Base-by-base conservation (phyloP, 2,329 filamentous ascomycete species). In the Fusarium succisae region DNA sequence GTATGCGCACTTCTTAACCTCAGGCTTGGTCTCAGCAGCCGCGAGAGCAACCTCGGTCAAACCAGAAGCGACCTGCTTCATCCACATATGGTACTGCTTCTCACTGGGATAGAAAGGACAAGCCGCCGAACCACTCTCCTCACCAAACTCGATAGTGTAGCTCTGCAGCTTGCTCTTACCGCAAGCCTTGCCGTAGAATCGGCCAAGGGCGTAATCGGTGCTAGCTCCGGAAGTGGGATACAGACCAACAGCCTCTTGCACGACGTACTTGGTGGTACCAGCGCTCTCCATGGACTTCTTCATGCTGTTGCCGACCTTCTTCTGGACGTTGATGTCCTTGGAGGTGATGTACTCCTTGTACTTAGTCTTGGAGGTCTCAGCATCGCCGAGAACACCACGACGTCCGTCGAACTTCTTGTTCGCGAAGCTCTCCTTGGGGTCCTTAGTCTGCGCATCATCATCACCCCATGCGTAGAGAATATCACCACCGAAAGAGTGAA, bases 391-490 rank as follows among this genome's bases (percentile, higher is more conserved):
- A 17, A 86, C 77, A 37, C 88, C 88, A 22, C 88, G 85, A 53
- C 84, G 83, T 61, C 84, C 84, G 64, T 90, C 85, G 67, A 86
- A 91, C 8, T 84, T 79, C 6, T 80, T 60, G 82, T 90, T 90
- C 32, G 82, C 77, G 79, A 90, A 89, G 80, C 85, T 90, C 83
- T 87, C 86, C 55, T 72, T 72, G 0, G 84, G 76, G 51, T 84
- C 82, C 1, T 79, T 82, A 58, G 80, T 81, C 79, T 90, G 88
- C 64, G 86, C 81, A 53, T 86, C 83, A 72, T 90, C 88, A 70
- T 88, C 86, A 28, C 89, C 88, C 88, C 88, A 91, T 62, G 82
- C 84, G 79, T 90, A 90, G 20, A 91, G 80, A 24, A 91, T 81
- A 38, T 85, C 69, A 6, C 86, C 87, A 1, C 84, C 82, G 35